A percentile compares a stretch with the other conserved stretches of the same genome.
These are phyloP conservation scores for Macrolepiota dolichaula DNA, from an alignment of 768 basidiomycete species.

Conservation along the genomic window DNA sequence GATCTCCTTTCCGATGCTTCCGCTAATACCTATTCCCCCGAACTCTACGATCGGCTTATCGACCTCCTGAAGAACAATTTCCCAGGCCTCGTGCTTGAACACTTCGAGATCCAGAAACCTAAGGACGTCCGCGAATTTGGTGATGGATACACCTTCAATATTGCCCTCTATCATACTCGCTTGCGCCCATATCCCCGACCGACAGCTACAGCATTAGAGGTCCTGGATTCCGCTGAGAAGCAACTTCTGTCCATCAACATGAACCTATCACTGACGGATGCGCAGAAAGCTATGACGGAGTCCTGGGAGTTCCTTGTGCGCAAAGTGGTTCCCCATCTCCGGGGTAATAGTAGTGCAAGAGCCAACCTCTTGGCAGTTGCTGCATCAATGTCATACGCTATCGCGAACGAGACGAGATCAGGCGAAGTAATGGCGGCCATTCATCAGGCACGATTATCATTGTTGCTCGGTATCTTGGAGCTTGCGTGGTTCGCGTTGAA, in stretches of 20 bases:
- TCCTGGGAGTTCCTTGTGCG: constrained; percentile 76
- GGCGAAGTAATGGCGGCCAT: constrained; percentile 86
- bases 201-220: constrained; percentile 15
- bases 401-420: constrained; percentile 63
- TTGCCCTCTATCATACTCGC: constrained; percentile 53
- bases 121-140: constrained; percentile 73
- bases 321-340: constrained; percentile 59
- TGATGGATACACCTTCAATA: constrained; percentile 73
- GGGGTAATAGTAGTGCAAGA: constrained; percentile 56
- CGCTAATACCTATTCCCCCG: constrained; percentile 68
- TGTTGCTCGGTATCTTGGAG: constrained; percentile 78
- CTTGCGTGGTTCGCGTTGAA: constrained; percentile 69
- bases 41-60: constrained; percentile 60
- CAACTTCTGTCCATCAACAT: constrained; percentile 75
- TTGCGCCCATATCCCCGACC: constrained; percentile 44
- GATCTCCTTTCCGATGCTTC: constrained; percentile 70
- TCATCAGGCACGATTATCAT: constrained; percentile 69
- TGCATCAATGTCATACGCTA: constrained; percentile 59
- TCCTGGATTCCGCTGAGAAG: constrained; percentile 49
- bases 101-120: constrained; percentile 61
- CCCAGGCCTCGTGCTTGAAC: constrained; percentile 59
- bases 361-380: constrained; percentile 55
- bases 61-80: constrained; percentile 48
- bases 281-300: constrained; percentile 69
- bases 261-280: constrained; percentile 81